Conservation (phyloP, 306 rosid species). For the Rubus idaeus region DNA sequence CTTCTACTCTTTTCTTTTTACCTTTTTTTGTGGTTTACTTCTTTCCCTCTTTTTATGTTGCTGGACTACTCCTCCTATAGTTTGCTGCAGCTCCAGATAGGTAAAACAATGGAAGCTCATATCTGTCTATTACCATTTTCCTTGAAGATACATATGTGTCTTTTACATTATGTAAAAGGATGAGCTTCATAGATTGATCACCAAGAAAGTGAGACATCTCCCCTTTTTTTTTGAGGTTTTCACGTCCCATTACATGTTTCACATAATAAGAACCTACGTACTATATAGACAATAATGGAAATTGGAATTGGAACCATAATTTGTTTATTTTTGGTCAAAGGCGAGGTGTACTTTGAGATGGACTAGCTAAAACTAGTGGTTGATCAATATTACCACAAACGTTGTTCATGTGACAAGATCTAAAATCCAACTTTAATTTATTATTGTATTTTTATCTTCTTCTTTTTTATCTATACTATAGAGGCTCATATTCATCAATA, state of each 20-base stretch:
- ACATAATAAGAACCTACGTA: neutral
- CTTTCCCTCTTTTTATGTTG: neutral
- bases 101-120: neutral
- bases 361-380: neutral
- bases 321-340: neutral
- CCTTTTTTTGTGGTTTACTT: neutral
- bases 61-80: neutral
- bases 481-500: no score
- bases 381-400: neutral
- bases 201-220: constrained; percentile 21
- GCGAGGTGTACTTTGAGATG: neutral
- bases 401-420: neutral
- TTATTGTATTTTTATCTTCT: no score
- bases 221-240: constrained; percentile 19
- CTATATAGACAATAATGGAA: neutral
- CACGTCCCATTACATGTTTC: constrained; percentile 15
- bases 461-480: no score
- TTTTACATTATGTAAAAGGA: constrained; percentile 11
- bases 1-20: neutral
- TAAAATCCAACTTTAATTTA: neutral
- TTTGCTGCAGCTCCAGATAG: neutral
- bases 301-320: neutral
- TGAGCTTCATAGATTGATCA: constrained; percentile 25
- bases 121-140: neutral
- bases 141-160: neutral